Base-by-base conservation (phyloP, 345 rosid species). In the Ailanthus altissimus region DNA sequence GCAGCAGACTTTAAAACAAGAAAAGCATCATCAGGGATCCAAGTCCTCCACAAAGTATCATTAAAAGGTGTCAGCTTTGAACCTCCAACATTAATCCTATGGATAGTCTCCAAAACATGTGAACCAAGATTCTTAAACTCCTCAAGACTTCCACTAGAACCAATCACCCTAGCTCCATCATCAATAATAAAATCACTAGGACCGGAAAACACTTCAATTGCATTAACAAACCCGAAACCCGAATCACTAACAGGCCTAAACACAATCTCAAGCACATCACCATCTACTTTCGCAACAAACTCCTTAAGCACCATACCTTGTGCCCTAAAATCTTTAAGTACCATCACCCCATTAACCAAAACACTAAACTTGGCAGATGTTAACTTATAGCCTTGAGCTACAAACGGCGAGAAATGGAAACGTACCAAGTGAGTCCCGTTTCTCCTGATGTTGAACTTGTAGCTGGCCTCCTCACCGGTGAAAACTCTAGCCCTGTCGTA, bases 11-110 rank as follows among this genome's bases (percentile, higher is more conserved):
- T 86, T 6, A 88, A 73, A 45, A 82, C 75, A 70, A 91, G 88
- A 80, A 85, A 93, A 14, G 86, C 87, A 15, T 92, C 97, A 70
- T 96, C 99, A 67, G 97, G 93, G 45, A 87, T 76, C 99, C 99
- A 96, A 67, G 91, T 87, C 87, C 99, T 91, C 99, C 97, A 93
- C 81, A 96, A 20, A 20, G 97, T 84, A 79, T 95, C 99, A 80
- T 95, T 95, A 74, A 95, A 92, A 26, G 99, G 97, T 2, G 96
- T 92, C 82, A 96, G 61, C 42, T 85, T 87, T 28, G 67, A 83
- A 47, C 99, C 99, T 53, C 99, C 99, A 60, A 95, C 92, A 84
- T 96, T 96, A 75, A 93, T 89, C 84, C 99, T 87, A 58, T 88
- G 89, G 73, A 96, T 72, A 0, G 94, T 89, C 87, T 92, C 97